Evolutionary conservation across 1,139 yeast species (phyloP).

Genomic region (Kluyveromyces sp.): DNA sequence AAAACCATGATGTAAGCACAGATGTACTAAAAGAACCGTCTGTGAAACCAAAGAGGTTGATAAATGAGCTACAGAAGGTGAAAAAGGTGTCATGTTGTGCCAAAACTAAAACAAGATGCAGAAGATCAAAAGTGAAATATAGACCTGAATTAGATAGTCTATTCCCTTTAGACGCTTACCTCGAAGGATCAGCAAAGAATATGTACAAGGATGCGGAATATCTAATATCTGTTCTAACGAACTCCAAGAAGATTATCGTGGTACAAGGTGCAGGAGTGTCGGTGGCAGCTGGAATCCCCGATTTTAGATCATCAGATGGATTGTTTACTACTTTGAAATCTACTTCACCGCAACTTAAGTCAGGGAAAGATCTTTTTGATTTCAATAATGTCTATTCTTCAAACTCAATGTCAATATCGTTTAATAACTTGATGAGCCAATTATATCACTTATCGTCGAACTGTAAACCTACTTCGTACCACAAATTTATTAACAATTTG

Average conservation of each 20-base stretch:
- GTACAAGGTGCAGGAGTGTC: slow-evolving; percentile 88
- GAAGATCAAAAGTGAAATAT: slow-evolving; percentile 36
- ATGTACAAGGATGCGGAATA: slow-evolving; percentile 32
- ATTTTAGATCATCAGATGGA: slow-evolving; percentile 74
- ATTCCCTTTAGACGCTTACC: slow-evolving; percentile 29
- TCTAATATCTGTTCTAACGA: slow-evolving; percentile 38
- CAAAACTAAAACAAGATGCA: not conserved
- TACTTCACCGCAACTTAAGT: slow-evolving; percentile 36
- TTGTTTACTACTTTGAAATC: slow-evolving; percentile 57
- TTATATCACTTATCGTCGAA: slow-evolving; percentile 48
- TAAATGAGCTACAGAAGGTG: slow-evolving; percentile 14
- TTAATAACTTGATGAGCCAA: slow-evolving; percentile 66
- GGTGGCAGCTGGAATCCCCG: slow-evolving; percentile 87
- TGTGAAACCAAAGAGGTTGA: slow-evolving; percentile 18
- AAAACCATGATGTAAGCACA: slow-evolving; percentile 1
- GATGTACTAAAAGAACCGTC: not conserved
- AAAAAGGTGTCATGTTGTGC: not conserved
- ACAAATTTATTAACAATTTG: slow-evolving; percentile 49
- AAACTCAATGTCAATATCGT: slow-evolving; percentile 49
- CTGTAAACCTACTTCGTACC: slow-evolving; percentile 70
- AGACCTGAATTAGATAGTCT: slow-evolving; percentile 38
- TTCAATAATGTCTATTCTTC: slow-evolving; percentile 62
- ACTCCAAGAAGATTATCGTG: slow-evolving; percentile 43
- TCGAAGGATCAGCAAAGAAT: slow-evolving; percentile 25
- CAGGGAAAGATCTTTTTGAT: slow-evolving; percentile 77